These are phyloP conservation scores for Sambucus nigra DNA, from an alignment of 129 eudicot genomes.

Conservation along the genomic window DNA sequence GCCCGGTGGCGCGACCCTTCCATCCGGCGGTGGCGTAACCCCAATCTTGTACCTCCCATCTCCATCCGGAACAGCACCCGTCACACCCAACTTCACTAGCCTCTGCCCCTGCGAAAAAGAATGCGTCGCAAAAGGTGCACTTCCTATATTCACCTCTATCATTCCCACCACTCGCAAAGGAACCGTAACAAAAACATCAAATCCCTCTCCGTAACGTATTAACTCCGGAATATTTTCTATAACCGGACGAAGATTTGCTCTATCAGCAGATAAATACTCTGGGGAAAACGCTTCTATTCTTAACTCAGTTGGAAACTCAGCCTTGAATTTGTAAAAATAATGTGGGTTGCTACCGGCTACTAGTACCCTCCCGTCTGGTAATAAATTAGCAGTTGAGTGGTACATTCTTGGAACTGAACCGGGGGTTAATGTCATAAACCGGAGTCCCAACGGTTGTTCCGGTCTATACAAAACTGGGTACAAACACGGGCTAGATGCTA, in stretches of 20 bases:
- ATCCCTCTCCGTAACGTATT: slow-evolving; percentile 30
- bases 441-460: slow-evolving; percentile 43
- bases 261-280: slow-evolving; percentile 40
- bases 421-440: slow-evolving; percentile 45
- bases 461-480: slow-evolving; percentile 58
- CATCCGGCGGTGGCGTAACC: slow-evolving; percentile 53
- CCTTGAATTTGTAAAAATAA: slow-evolving; percentile 40
- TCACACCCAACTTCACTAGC: slow-evolving; percentile 54
- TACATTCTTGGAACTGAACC: slow-evolving; percentile 56
- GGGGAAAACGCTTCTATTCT: slow-evolving; percentile 75
- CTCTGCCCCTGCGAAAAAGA: slow-evolving; percentile 83
- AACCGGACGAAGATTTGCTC: slow-evolving; percentile 30
- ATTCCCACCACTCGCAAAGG: slow-evolving; percentile 42
- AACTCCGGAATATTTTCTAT: slow-evolving; percentile 34
- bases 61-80: slow-evolving; percentile 12
- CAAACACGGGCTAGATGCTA: slow-evolving; percentile 56
- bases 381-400: slow-evolving; percentile 67
- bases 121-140: slow-evolving; percentile 80
- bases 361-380: slow-evolving; percentile 64
- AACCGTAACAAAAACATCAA: slow-evolving; percentile 33
- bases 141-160: slow-evolving; percentile 57
- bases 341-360: slow-evolving; percentile 80
- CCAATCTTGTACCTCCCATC: slow-evolving; percentile 28
- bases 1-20: slow-evolving; percentile 78
- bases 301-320: slow-evolving; percentile 56